Evolutionary conservation across 768 basidiomycete species (phyloP), one percentile per base, ranked within the genome.

Genomic region (Lenzites betulinus): DNA sequence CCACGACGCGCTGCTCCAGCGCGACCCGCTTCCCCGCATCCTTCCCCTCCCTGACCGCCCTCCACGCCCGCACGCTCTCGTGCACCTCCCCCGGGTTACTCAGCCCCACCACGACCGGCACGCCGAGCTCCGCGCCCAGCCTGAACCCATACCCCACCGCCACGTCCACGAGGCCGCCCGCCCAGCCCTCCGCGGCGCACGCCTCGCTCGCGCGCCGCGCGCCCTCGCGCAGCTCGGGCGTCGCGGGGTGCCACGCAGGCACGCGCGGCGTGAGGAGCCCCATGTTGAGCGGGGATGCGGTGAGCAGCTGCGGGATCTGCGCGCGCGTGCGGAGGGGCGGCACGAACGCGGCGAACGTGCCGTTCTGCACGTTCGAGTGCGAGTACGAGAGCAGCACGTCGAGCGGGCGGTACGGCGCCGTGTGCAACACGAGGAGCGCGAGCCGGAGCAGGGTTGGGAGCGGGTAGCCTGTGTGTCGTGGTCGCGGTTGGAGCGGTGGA

Each of bases 261-360:
- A 81, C 78, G 0, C 69, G 70, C 2, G 77, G 73, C 0, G 85
- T 84, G 35, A 95, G 79, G 3, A 95, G 81, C 0, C 88, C 88
- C 93, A 95, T 95, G 69, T 83, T 87, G 53, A 95, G 78, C 8
- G 93, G 93, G 2, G 92, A 93, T 1, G 93, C 93, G 2, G 87
- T 78, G 51, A 93, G 54, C 28, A 95, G 77, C 56, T 91, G 89
- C 56, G 73, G 70, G 44, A 95, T 81, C 51, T 82, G 76, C 0
- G 91, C 92, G 23, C 88, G 86, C 20, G 75, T 70, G 63, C 78
- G 76, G 55, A 94, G 81, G 41, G 81, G 79, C 12, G 80, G 74
- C 26, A 80, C 78, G 70, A 86, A 93, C 11, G 78, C 72, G 41
- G 73, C 70, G 70, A 87, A 79, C 16, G 82, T 86, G 56, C 76